Conservation (phyloP, 2,329 filamentous ascomycete species). For the Fusarium newnesense region DNA sequence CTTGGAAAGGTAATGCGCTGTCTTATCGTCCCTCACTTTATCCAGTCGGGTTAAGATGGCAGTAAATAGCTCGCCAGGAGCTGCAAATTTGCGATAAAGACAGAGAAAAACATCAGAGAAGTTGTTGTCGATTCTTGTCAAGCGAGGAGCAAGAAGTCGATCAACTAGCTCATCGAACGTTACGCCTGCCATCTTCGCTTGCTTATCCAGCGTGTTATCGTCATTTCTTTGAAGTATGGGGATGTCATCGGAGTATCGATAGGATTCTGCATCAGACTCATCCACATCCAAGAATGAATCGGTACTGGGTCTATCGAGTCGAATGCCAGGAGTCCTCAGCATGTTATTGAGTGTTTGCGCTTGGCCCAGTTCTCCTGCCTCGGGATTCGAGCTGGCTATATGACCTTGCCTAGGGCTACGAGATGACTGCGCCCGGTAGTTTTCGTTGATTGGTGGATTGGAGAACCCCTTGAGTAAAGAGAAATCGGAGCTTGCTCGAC, state of each 20-base stretch:
- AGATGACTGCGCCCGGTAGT: conserved; percentile 45
- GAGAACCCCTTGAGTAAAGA: conserved; percentile 67
- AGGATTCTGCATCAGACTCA: conserved; percentile 75
- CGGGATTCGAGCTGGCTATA: conserved; percentile 24
- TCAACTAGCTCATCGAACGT: conserved; percentile 82
- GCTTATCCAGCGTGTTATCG: conserved; percentile 65
- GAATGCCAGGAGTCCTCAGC: conserved; percentile 63
- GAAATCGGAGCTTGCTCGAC: conserved; percentile 77
- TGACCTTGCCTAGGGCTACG: conserved; percentile 48
- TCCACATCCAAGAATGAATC: conserved; percentile 74
- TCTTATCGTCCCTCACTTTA: conserved; percentile 71
- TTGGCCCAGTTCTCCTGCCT: conserved; percentile 33
- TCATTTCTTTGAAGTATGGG: conserved; percentile 74
- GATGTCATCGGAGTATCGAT: conserved; percentile 73
- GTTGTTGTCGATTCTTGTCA: conserved; percentile 88
- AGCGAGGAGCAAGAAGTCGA: conserved; percentile 82
- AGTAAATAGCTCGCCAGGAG: conserved; percentile 80
- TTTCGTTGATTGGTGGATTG: conserved; percentile 57
- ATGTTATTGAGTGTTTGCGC: conserved; percentile 60
- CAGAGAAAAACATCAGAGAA: conserved; percentile 91
- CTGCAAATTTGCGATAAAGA: conserved; percentile 91
- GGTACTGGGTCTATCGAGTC: conserved; percentile 59
- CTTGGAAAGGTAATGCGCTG: conserved; percentile 76
- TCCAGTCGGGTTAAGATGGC: conserved; percentile 83
- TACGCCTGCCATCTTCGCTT: conserved; percentile 63